A percentile compares a stretch with the other conserved stretches of the same genome.
These are phyloP conservation scores for Fusarium palustre DNA, from an alignment of 2,329 filamentous ascomycete species.

Conservation along the genomic window DNA sequence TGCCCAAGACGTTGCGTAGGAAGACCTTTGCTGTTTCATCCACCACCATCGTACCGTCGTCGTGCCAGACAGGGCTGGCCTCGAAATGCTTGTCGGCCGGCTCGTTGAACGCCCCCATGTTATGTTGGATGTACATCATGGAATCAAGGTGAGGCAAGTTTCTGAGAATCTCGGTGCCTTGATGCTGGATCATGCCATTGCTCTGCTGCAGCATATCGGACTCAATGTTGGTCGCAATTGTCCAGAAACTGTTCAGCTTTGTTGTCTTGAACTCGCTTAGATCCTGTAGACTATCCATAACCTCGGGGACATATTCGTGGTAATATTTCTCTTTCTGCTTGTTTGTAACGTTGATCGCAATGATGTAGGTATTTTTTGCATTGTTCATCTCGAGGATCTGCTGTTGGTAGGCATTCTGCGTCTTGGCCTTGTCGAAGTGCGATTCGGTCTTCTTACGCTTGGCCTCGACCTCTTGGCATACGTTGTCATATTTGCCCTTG, in stretches of 20 bases:
- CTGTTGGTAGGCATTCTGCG: constrained; percentile 90
- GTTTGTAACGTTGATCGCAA: constrained; percentile 95
- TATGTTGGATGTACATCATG: constrained; percentile 98
- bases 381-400: constrained; percentile 97
- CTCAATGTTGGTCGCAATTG: constrained; percentile 82
- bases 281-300: constrained; percentile 93
- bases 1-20: constrained; percentile 88
- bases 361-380: constrained; percentile 97
- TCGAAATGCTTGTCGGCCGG: constrained; percentile 89
- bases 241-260: constrained; percentile 89
- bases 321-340: constrained; percentile 98
- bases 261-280: constrained; percentile 88
- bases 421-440: constrained; percentile 94
- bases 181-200: constrained; percentile 75
- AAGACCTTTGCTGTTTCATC: constrained; percentile 92
- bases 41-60: constrained; percentile 86
- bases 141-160: constrained; percentile 92
- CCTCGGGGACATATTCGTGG: constrained; percentile 93
- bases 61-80: constrained; percentile 96
- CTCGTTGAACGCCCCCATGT: constrained; percentile 84
- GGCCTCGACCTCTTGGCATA: constrained; percentile 94
- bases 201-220: constrained; percentile 81
- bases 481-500: constrained; percentile 92
- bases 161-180: constrained; percentile 83
- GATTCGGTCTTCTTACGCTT: constrained; percentile 95